Conservation (phyloP, 192 early-diverging fungal genomes). For the Podochytrium sp. region DNA sequence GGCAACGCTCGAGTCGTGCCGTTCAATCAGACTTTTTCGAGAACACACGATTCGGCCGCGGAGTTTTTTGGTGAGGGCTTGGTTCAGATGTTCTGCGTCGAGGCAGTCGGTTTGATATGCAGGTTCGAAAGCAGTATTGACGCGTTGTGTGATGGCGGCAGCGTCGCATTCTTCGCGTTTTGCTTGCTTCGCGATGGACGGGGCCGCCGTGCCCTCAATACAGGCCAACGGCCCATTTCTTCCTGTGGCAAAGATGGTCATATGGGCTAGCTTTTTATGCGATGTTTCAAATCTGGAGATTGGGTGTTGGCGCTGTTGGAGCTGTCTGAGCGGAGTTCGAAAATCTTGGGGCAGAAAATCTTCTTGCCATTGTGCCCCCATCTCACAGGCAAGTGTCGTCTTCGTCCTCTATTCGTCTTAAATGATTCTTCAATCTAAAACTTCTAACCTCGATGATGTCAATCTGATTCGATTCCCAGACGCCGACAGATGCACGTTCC, state of each 20-base stretch:
- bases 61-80: background rate
- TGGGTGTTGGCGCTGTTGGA: no score
- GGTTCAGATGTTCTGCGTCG: no score
- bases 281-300: no score
- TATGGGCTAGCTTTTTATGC: no score
- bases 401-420: background rate
- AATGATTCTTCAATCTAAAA: background rate
- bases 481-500: background rate
- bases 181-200: background rate
- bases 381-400: background rate
- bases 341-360: no score
- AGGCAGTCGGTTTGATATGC: no score
- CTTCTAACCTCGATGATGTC: background rate
- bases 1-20: background rate
- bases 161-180: background rate
- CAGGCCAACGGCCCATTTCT: background rate
- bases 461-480: background rate
- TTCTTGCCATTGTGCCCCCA: no score
- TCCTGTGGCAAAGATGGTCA: background rate
- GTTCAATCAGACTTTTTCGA: background rate
- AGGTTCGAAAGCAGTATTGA: background rate
- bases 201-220: background rate
- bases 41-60: background rate
- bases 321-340: no score
- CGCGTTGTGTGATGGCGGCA: background rate